Evolutionary conservation across 2,329 filamentous ascomycete species (phyloP).

Genomic region (Ophiostoma perfectum): DNA sequence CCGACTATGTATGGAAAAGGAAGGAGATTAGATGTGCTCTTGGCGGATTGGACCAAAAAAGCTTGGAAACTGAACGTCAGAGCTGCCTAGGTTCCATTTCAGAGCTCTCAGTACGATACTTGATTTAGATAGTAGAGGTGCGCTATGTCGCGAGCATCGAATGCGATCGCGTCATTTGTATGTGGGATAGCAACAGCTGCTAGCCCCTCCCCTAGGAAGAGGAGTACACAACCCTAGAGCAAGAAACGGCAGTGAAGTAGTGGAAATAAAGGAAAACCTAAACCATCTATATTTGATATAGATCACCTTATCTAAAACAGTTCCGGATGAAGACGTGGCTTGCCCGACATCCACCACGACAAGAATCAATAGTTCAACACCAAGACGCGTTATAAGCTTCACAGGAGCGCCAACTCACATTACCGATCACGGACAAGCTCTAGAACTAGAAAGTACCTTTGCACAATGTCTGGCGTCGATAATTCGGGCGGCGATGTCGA

Average conservation of each 20-base stretch:
- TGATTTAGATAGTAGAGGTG: not conserved
- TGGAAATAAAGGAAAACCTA: no score
- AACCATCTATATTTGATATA: not conserved
- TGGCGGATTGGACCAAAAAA: not conserved
- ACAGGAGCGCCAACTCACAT: not conserved
- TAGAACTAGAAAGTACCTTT: not conserved
- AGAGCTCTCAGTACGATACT: no score
- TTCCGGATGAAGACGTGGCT: not conserved
- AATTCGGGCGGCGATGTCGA: not conserved
- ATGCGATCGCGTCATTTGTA: not conserved
- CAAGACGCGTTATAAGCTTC: not conserved
- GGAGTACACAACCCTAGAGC: not conserved
- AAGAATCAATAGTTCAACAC: not conserved
- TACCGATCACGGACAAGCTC: not conserved
- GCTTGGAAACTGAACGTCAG: not conserved
- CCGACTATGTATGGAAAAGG: not conserved
- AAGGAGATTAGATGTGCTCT: not conserved
- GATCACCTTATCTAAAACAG: not conserved
- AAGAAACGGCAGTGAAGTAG: no score
- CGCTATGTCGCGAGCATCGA: not conserved
- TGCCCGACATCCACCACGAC: not conserved
- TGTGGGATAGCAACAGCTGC: not conserved
- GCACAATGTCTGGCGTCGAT: not conserved
- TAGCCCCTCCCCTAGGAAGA: not conserved
- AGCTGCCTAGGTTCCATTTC: no score